Evolutionary conservation across 2,329 filamentous ascomycete species (phyloP).

Genomic region (Akanthomyces uredinophilus): DNA sequence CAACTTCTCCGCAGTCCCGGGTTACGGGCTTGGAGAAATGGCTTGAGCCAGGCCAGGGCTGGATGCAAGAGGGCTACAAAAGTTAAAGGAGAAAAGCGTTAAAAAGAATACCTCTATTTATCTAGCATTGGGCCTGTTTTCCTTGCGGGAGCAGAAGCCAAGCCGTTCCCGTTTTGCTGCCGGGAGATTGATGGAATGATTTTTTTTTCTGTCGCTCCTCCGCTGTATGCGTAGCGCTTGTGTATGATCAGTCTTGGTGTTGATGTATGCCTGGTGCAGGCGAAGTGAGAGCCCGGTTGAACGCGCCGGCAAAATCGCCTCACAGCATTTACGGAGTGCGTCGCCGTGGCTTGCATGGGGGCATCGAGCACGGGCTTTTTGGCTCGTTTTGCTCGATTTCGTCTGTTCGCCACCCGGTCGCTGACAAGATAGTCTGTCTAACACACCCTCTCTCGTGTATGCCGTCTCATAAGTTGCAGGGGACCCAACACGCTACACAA

Average conservation of each 20-base stretch:
- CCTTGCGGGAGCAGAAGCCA: background rate
- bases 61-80: background rate
- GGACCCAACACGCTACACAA: background rate
- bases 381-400: background rate
- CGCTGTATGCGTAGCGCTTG: background rate
- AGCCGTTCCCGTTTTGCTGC: background rate
- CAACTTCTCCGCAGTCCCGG: background rate
- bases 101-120: background rate
- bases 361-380: background rate
- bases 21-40: background rate
- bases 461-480: background rate
- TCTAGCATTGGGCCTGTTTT: background rate
- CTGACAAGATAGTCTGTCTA: slow-evolving; percentile 1
- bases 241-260: background rate
- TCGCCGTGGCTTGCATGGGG: background rate
- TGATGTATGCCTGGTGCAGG: background rate
- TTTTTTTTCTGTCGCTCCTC: background rate
- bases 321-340: background rate
- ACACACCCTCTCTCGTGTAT: background rate
- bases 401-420: background rate
- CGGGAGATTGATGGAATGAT: background rate
- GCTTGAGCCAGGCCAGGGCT: background rate
- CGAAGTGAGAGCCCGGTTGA: background rate
- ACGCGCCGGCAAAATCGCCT: background rate
- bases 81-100: background rate